Evolutionary conservation across 2,329 filamentous ascomycete species (phyloP).

Genomic region (Ceratocystis albifundus): DNA sequence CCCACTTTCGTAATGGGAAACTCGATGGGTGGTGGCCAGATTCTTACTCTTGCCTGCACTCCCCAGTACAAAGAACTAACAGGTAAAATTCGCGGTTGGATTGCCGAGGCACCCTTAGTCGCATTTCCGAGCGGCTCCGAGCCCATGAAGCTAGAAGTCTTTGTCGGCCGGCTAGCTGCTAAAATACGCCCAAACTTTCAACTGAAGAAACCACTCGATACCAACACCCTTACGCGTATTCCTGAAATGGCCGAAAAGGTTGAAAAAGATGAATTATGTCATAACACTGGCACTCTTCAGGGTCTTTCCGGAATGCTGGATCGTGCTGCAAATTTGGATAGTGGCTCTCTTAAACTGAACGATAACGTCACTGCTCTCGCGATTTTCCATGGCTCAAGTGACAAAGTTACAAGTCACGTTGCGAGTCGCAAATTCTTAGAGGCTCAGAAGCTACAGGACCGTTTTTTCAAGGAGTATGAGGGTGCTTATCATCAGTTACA

Average conservation of each 20-base stretch:
- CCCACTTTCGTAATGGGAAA: slow-evolving; percentile 82
- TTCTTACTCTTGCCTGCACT: slow-evolving; percentile 48
- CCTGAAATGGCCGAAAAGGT: slow-evolving; percentile 49
- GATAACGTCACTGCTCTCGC: slow-evolving; percentile 52
- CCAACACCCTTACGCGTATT: slow-evolving; percentile 56
- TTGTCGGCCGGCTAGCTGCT: slow-evolving; percentile 54
- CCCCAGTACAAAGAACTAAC: slow-evolving; percentile 43
- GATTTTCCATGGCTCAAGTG: slow-evolving; percentile 64
- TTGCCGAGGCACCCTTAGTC: slow-evolving; percentile 70
- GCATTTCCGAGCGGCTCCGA: slow-evolving; percentile 54
- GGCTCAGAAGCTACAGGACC: slow-evolving; percentile 49
- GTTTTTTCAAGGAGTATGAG: slow-evolving; percentile 59
- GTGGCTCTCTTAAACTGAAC: slow-evolving; percentile 43
- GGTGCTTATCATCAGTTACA: slow-evolving; percentile 70
- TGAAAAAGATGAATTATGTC: slow-evolving; percentile 56
- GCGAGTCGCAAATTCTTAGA: slow-evolving; percentile 55
- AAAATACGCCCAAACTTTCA: slow-evolving; percentile 56
- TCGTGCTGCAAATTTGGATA: slow-evolving; percentile 50
- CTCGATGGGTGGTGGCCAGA: slow-evolving; percentile 78
- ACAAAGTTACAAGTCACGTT: slow-evolving; percentile 55
- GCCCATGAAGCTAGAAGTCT: slow-evolving; percentile 52
- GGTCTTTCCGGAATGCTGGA: slow-evolving; percentile 68
- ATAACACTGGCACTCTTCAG: slow-evolving; percentile 78
- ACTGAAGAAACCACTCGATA: slow-evolving; percentile 53
- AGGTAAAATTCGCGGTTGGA: slow-evolving; percentile 55